Base-by-base conservation (phyloP, 192 early-diverging fungal genomes). In the Entomortierella beljakovae region DNA sequence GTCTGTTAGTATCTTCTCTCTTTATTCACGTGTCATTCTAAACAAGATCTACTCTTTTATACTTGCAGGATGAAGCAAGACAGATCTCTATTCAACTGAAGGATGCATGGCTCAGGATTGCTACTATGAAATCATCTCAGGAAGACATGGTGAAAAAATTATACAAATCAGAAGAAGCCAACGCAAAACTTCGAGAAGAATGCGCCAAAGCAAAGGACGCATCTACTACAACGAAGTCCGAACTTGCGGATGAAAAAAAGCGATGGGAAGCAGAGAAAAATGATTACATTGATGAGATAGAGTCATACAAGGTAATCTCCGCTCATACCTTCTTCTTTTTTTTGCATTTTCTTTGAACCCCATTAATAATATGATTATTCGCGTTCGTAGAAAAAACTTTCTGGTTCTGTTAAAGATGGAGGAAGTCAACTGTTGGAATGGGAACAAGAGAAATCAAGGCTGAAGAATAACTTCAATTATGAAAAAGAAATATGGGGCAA, bases 71-170 rank as follows among this genome's bases (percentile, higher is more conserved):
- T 29, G 67, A 79, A 29, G 75, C 75, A 2, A 64, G 34, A 3
- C 61, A 64, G 7, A 38, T 79, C 1, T 79, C 75, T 8, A 31
- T 28, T 48, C 67, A 70, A 25, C 75, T 79, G n/a, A 59, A 57
- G 29, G 67, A 57, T 25, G 61, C 67, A 10, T 79, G 75, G 75
- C 42, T 77, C 46, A 50, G 52, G 31, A 70, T 70, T 9, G 51
- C 61, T 20, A 64, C 40, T 15, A 70, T 79, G 75, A 79, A 70
- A 31, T 13, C 46, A 1, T 22, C 66, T 22, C 75, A 79, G 49
- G 75, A 69, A 18, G 48, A 61, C 3, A 18, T 50, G 10, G 62
- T 70, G 11, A 46, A 79, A 34, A 55, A 50, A n/a, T 51, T 79
- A 18, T 69, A 31, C 64, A 62, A 61, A 18, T 25, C 67, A 8